phyloP scores from a whole-genome alignment of 2,329 filamentous ascomycete genomes.

The Cadophora sp. region DNA sequence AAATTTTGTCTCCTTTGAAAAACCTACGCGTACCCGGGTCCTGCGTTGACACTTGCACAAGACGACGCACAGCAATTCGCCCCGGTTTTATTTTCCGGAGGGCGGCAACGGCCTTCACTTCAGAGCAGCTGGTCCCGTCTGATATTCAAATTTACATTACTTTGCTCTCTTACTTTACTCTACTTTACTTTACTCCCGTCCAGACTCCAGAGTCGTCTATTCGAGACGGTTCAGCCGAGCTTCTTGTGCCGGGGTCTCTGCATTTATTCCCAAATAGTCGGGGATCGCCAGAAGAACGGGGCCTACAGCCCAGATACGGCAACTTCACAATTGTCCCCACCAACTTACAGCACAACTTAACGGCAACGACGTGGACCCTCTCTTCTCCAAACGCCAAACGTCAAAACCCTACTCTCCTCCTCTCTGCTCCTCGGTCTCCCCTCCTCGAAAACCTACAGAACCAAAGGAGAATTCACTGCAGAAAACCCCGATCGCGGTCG shows the following conservation, averaged over 20 bases:
- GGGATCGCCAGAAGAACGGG: conserved; percentile 6
- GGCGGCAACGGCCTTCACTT: conserved; percentile 7
- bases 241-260: conserved; percentile 7
- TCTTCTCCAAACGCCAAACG: conserved; percentile 9
- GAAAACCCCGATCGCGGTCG: not conserved
- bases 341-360: conserved; percentile 10
- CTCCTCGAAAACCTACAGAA: not conserved
- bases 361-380: conserved; percentile 9
- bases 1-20: not conserved
- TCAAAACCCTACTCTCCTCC: not conserved
- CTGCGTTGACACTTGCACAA: conserved; percentile 4
- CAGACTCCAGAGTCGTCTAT: not conserved
- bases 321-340: conserved; percentile 11
- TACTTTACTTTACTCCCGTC: not conserved
- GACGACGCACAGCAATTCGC: not conserved
- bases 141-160: not conserved
- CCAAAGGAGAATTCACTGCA: not conserved
- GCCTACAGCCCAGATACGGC: not conserved
- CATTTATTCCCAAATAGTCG: conserved; percentile 15
- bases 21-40: conserved; percentile 2
- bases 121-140: not conserved
- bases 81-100: not conserved
- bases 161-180: no score
- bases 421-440: not conserved
- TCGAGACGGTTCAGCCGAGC: conserved; percentile 12